phyloP scores from a whole-genome alignment of 371 early-diverging fungal species.

The Rhizopus arrhizus region DNA sequence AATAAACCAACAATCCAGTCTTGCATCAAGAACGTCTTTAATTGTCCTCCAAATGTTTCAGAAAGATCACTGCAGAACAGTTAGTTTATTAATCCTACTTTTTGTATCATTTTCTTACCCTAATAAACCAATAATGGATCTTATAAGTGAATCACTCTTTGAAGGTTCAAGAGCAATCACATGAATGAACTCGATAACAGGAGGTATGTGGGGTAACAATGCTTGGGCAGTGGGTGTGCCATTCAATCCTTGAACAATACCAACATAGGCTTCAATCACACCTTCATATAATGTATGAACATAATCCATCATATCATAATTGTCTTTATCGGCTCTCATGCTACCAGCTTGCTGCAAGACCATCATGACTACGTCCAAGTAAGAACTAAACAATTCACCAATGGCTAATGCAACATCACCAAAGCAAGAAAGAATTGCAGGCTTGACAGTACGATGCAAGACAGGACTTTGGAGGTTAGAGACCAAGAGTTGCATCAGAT shows the following conservation, averaged over 20 bases:
- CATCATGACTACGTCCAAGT: conserved; percentile 79
- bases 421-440: conserved; percentile 91
- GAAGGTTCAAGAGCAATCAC: conserved; percentile 63
- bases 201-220: conserved; percentile 63
- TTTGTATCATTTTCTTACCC: conserved; percentile 49
- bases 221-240: conserved; percentile 58
- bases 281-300: conserved; percentile 82
- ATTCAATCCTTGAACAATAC: conserved; percentile 91
- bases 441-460: conserved; percentile 86
- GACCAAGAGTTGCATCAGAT: conserved; percentile 85
- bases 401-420: conserved; percentile 98
- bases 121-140: conserved; percentile 81
- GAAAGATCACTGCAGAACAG: conserved; percentile 63
- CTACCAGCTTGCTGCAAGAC: conserved; percentile 84
- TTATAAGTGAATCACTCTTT: conserved; percentile 64
- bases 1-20: conserved; percentile 70
- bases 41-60: conserved; percentile 75
- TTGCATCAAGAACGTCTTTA: conserved; percentile 62
- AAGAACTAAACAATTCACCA: conserved; percentile 83
- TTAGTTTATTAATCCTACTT: background rate
- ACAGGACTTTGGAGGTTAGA: conserved; percentile 72
- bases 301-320: conserved; percentile 84
- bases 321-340: conserved; percentile 65
- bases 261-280: conserved; percentile 93
- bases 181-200: conserved; percentile 78